These are phyloP conservation scores for Neurospora tetrasperma DNA, from an alignment of 495 filamentous ascomycete genomes.

Conservation along the genomic window DNA sequence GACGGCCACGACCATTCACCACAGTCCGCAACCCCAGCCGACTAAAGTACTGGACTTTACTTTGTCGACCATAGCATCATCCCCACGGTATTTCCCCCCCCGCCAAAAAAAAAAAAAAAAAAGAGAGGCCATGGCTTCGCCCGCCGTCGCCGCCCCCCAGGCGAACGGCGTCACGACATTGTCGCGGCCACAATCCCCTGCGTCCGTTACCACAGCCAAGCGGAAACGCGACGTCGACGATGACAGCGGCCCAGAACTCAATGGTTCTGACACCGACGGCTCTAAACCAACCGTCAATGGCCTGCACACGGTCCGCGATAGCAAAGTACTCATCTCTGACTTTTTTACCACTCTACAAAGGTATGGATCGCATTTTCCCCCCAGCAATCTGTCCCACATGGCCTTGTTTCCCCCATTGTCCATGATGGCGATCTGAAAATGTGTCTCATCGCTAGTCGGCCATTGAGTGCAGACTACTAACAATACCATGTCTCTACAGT, in stretches of 20 bases:
- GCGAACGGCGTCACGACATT: conserved; percentile 31
- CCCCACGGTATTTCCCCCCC: not conserved
- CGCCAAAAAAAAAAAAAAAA: not conserved
- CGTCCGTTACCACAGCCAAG: conserved; percentile 37
- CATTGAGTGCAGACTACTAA: not conserved
- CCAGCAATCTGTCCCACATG: not conserved
- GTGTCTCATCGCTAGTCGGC: not conserved
- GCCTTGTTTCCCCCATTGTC: not conserved
- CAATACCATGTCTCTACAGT: conserved; percentile 19
- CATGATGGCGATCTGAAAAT: conserved; percentile 9
- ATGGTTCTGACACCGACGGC: conserved; percentile 13
- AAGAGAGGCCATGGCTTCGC: conserved; percentile 28
- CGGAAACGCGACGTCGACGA: conserved; percentile 45
- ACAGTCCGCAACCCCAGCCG: conserved; percentile 6
- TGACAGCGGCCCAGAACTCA: conserved; percentile 22
- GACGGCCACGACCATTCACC: conserved; percentile 6
- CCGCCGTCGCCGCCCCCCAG: conserved; percentile 27
- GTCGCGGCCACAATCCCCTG: conserved; percentile 31
- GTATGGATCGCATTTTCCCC: conserved; percentile 20
- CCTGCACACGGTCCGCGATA: conserved; percentile 10
- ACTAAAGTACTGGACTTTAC: not conserved
- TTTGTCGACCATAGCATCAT: not conserved
- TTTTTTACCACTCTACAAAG: conserved; percentile 36
- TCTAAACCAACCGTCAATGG: conserved; percentile 22
- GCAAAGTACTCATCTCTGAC: conserved; percentile 25